These are phyloP conservation scores for Leccinum barrowsii DNA, from an alignment of 768 basidiomycete species.

Conservation along the genomic window DNA sequence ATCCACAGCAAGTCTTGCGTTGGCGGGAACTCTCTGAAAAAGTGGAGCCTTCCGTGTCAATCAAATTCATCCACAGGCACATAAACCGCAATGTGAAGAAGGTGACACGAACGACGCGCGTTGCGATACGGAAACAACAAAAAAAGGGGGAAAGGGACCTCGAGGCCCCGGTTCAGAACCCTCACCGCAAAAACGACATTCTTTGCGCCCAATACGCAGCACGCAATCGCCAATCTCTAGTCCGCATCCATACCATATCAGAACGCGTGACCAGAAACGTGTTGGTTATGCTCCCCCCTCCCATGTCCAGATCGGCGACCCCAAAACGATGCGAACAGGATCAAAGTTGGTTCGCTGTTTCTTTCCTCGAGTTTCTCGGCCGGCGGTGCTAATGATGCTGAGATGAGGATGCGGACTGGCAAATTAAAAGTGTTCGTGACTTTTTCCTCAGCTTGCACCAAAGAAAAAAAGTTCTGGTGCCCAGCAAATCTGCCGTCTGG, in stretches of 20 bases:
- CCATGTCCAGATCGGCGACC: constrained; percentile 7
- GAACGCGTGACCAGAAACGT: constrained; percentile 16
- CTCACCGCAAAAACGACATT: constrained; percentile 8
- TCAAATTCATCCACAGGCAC: neutral
- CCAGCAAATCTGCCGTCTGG: constrained; percentile 11
- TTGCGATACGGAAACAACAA: neutral
- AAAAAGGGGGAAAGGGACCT: neutral
- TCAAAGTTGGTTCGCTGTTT: constrained; percentile 1
- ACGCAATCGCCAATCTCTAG: constrained; percentile 1
- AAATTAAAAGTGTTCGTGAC: constrained; percentile 1
- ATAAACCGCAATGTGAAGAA: neutral
- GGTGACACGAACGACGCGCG: neutral
- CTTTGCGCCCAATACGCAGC: constrained; percentile 10
- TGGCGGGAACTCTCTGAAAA: neutral
- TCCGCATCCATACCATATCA: neutral
- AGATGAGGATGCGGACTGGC: constrained; percentile 6
- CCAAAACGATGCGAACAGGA: neutral
- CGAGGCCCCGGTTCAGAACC: constrained; percentile 7
- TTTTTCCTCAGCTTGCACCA: neutral
- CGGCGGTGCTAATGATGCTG: neutral
- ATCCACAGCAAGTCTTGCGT: constrained; percentile 2
- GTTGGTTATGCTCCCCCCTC: constrained; percentile 1
- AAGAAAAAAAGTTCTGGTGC: neutral
- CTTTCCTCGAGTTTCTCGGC: neutral
- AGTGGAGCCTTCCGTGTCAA: neutral